phyloP scores from a whole-genome alignment of 108 stramenopile species.

The Skeletonema tropicum region DNA sequence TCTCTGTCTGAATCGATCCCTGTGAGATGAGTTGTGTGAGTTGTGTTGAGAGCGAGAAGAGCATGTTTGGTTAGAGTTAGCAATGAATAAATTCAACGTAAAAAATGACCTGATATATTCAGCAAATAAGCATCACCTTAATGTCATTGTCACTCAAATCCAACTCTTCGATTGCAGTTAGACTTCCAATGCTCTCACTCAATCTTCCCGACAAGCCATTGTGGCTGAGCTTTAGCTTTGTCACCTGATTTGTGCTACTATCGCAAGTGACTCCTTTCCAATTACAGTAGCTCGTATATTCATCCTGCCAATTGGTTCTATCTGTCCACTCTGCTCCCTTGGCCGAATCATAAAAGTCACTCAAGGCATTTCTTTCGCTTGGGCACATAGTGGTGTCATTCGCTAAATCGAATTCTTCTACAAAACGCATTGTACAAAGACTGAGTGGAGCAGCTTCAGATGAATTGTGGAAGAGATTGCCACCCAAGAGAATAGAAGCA shows the following conservation, averaged over 20 bases:
- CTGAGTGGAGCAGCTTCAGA: background rate
- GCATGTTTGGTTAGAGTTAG: no score
- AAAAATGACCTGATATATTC: background rate
- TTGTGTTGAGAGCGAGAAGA: no score
- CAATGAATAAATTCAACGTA: no score
- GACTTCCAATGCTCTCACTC: slow-evolving; percentile 53
- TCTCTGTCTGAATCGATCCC: no score
- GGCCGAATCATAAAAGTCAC: background rate
- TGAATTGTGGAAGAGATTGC: background rate
- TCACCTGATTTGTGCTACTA: background rate
- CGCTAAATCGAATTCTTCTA: background rate
- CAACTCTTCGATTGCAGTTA: no score
- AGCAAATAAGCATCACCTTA: no score
- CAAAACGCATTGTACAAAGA: background rate
- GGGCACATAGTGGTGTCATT: background rate
- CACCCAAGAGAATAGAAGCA: background rate
- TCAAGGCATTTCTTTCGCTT: background rate
- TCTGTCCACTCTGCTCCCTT: slow-evolving; percentile 9
- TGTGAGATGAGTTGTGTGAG: no score
- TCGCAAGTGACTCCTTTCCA: slow-evolving; percentile 20
- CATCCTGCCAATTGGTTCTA: background rate
- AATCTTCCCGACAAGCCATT: slow-evolving; percentile 54
- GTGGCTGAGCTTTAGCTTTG: slow-evolving; percentile 16
- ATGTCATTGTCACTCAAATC: no score
- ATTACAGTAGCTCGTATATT: background rate